Evolutionary conservation across 768 basidiomycete species (phyloP), one percentile per base, ranked within the genome.

Genomic region (Brasilioporus rufonigricans): DNA sequence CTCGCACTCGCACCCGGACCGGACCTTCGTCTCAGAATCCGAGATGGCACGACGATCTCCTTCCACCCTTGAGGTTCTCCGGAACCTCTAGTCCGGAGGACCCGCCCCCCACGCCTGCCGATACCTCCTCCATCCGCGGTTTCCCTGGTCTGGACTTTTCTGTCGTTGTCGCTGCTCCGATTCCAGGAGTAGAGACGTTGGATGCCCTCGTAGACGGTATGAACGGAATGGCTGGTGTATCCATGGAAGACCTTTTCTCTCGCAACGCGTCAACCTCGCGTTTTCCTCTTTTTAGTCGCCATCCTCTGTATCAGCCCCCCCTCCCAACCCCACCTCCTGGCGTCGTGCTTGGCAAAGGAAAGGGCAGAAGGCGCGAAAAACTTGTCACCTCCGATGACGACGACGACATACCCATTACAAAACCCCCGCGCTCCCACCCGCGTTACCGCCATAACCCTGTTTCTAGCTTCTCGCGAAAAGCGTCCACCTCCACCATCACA

Each of bases 151-250:
- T 80, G 47, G 69, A 80, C 46, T 82, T 85, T 61, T 76, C 85
- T 16, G 85, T 86, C 24, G 67, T 89, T 26, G 90, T 93, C 19
- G 81, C 89, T 41, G 89, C 90, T 19, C 89, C 89, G 5, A 73
- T 87, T 8, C 70, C 89, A 6, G 90, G 89, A 2, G 89, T 93
- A 10, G 91, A 92, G 72, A 84, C 84, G 10, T 88, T 93, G 85
- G 91, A 93, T 66, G 91, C 91, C 13, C 71, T 93, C 50, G 91
- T 93, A 8, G 91, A 92, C 60, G 89, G 88, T 10, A 93, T 93
- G 91, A 93, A 93, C 64, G 88, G 86, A 12, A 86, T 93, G 88
- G 91, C 91, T 62, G 86, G 86, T 26, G 68, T 68, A 27, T 76
- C 71, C 33, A 80, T 78, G 41, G 85, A 89, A 52, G 78, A 84